Evolutionary conservation across 495 filamentous ascomycete genomes (phyloP).

Genomic region (Penicillium subrubescens): DNA sequence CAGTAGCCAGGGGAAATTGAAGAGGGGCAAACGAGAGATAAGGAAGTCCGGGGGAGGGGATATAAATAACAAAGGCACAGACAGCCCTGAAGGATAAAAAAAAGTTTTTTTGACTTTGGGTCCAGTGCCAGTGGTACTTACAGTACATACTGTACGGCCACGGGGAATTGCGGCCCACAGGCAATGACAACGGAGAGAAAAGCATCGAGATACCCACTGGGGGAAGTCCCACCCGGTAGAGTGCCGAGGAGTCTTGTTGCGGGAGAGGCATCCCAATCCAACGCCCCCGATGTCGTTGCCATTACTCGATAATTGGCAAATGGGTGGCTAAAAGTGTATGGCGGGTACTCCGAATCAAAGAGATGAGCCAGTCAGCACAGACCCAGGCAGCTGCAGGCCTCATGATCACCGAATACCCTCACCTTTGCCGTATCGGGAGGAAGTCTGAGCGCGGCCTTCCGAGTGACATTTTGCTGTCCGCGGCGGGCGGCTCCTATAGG

Average conservation of each 20-base stretch:
- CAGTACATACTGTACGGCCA: not conserved
- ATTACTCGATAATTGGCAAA: conserved; percentile 30
- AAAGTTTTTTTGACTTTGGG: not conserved
- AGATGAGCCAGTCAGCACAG: conserved; percentile 14
- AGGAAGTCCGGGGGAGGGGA: conserved; percentile 19
- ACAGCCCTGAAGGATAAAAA: conserved; percentile 3
- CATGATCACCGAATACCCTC: conserved; percentile 24
- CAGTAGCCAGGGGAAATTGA: not conserved
- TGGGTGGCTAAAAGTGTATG: conserved; percentile 15
- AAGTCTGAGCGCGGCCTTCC: conserved; percentile 5
- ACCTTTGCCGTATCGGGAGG: conserved; percentile 20
- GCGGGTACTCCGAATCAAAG: not conserved
- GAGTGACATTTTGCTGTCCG: not conserved
- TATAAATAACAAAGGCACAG: conserved; percentile 29
- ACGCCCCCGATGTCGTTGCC: conserved; percentile 12
- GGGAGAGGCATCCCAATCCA: not conserved
- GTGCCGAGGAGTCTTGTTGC: conserved; percentile 4
- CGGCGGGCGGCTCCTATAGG: conserved; percentile 1
- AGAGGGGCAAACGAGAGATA: conserved; percentile 18
- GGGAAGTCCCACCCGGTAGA: conserved; percentile 14
- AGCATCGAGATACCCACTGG: conserved; percentile 13
- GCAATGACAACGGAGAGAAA: not conserved
- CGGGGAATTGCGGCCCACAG: conserved; percentile 14
- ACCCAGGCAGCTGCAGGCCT: not conserved
- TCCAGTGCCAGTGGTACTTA: too few species aligned